These are phyloP conservation scores for Schizosaccharomyces octosporus DNA, from an alignment of 805 yeast genomes.

Conservation along the genomic window DNA sequence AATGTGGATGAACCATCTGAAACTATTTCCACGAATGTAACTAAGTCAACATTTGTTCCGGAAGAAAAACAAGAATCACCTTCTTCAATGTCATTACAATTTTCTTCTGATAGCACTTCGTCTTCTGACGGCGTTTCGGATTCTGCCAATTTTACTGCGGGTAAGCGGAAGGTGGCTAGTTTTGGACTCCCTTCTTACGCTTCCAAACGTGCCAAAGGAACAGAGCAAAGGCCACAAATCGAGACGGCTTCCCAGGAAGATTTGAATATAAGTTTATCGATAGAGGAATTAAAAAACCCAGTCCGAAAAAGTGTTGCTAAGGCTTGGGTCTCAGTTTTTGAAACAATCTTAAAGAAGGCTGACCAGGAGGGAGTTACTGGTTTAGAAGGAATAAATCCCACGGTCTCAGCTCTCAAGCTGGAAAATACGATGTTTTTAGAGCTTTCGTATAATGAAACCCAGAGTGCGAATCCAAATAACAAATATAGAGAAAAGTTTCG, in stretches of 20 bases:
- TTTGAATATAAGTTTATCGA: not conserved
- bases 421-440: not conserved
- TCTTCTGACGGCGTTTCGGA: too few species aligned
- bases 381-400: not conserved
- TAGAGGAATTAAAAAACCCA: not conserved
- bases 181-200: too few species aligned
- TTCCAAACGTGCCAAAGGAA: not conserved
- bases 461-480: not conserved
- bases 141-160: too few species aligned
- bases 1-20: too few species aligned
- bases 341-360: not conserved
- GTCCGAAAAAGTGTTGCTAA: not conserved
- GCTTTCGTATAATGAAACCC: not conserved
- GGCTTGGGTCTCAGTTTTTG: not conserved
- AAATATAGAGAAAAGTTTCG: constrained; percentile 43
- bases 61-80: too few species aligned
- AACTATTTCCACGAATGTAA: too few species aligned
- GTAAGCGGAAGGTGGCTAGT: too few species aligned
- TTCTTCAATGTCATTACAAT: too few species aligned
- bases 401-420: not conserved
- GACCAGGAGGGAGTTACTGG: not conserved
- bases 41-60: too few species aligned
- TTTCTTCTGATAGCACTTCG: too few species aligned
- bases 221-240: not conserved
- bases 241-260: not conserved